phyloP scores from a whole-genome alignment of 2,329 filamentous ascomycete genomes.

The Aureobasidium subglaciale region DNA sequence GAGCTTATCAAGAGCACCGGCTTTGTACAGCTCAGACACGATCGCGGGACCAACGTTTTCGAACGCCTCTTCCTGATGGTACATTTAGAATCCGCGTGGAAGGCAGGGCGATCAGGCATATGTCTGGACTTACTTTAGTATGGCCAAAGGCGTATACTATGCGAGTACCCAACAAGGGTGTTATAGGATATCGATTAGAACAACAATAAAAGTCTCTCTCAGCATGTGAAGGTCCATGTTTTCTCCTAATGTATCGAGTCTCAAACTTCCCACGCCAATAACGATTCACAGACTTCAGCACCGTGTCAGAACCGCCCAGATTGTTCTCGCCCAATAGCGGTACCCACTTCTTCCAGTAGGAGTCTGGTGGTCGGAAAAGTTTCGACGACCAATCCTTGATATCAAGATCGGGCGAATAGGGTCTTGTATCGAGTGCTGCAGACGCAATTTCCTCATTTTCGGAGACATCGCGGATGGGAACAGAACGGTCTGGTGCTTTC shows the following conservation, averaged over 20 bases:
- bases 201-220: too few relatives aligned
- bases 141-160: not conserved
- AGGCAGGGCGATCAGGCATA: not conserved
- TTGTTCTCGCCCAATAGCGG: not conserved
- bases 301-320: not conserved
- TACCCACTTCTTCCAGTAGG: not conserved
- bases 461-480: too few relatives aligned
- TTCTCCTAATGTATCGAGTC: too few relatives aligned
- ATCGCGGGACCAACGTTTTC: not conserved
- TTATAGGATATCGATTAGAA: too few relatives aligned
- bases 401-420: not conserved
- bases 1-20: not conserved
- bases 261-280: not conserved
- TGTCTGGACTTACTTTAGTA: not conserved
- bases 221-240: too few relatives aligned
- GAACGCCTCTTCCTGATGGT: not conserved
- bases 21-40: not conserved
- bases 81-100: not conserved
- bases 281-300: not conserved
- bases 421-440: not conserved
- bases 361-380: not conserved
- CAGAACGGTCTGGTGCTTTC: too few relatives aligned
- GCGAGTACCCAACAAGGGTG: too few relatives aligned
- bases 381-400: not conserved
- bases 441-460: not conserved